Conservation (phyloP, 192 early-diverging fungal species). For the Coemansia sp. region DNA sequence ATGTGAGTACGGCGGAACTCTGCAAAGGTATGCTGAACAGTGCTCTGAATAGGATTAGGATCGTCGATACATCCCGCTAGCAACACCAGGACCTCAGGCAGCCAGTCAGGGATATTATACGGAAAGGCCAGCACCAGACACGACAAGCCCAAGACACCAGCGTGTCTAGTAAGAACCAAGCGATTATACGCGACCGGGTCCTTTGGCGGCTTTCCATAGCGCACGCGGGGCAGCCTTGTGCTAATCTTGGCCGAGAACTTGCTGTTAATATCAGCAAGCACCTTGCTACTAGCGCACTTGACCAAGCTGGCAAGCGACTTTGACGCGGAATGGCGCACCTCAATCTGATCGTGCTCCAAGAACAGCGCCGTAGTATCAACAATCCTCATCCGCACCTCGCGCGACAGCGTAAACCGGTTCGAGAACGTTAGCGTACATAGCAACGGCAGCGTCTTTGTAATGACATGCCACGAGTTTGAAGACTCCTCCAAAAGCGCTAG, state of each 20-base stretch:
- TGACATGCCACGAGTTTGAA: conserved; percentile 71
- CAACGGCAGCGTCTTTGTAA: conserved; percentile 74
- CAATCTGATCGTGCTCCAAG: conserved; percentile 84
- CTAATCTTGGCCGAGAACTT: conserved; percentile 38
- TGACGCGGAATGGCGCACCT: conserved; percentile 59
- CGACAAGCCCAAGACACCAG: conserved; percentile 87
- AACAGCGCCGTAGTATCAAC: conserved; percentile 69
- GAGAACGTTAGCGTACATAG: conserved; percentile 87
- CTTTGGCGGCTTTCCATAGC: conserved; percentile 24
- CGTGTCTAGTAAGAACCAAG: conserved; percentile 70
- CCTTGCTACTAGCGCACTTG: conserved; percentile 38
- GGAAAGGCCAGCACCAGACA: conserved; percentile 89
- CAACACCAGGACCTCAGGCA: conserved; percentile 80
- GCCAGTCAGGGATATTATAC: conserved; percentile 89
- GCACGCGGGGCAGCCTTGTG: conserved; percentile 33
- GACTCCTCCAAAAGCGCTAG: conserved; percentile 42
- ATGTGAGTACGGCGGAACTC: conserved; percentile 95
- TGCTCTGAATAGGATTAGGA: conserved; percentile 79
- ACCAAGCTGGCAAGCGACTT: conserved; percentile 42
- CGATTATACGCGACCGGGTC: conserved; percentile 25
- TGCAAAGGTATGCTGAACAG: conserved; percentile 84
- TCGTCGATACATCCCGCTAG: conserved; percentile 79
- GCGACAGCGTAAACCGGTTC: conserved; percentile 71
- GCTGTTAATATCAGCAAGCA: conserved; percentile 41
- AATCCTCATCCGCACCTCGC: conserved; percentile 57